phyloP scores from a whole-genome alignment of 1,139 yeast species.

The Pichia sp. region DNA sequence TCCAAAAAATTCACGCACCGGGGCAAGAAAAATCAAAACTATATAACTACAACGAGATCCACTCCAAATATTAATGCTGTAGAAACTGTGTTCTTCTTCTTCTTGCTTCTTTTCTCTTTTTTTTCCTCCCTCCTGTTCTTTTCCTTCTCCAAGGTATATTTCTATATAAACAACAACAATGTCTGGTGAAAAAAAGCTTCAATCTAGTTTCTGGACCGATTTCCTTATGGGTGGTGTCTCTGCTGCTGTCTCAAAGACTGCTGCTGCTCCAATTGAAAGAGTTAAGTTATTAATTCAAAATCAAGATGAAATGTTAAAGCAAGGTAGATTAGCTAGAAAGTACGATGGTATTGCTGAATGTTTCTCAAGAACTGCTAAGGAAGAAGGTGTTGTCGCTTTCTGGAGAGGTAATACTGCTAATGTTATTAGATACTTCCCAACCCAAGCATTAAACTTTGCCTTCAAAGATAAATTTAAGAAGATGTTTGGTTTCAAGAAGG shows the following conservation, averaged over 20 bases:
- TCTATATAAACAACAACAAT: slow-evolving; percentile 17
- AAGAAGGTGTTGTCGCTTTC: slow-evolving; percentile 65
- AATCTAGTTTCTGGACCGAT: slow-evolving; percentile 43
- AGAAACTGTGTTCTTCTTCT: neutral
- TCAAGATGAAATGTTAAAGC: slow-evolving; percentile 80
- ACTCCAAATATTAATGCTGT: neutral
- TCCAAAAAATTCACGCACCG: neutral
- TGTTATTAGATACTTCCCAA: slow-evolving; percentile 80
- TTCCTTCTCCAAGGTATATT: slow-evolving; percentile 8
- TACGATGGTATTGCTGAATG: slow-evolving; percentile 68
- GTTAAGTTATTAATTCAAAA: slow-evolving; percentile 75
- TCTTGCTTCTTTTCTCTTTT: neutral
- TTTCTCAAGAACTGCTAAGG: slow-evolving; percentile 66
- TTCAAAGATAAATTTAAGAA: slow-evolving; percentile 79
- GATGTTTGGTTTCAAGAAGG: slow-evolving; percentile 70
- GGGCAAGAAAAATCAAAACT: neutral
- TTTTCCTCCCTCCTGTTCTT: slow-evolving; percentile 1
- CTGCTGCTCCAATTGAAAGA: slow-evolving; percentile 82
- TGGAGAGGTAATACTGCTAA: slow-evolving; percentile 87
- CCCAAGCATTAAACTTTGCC: slow-evolving; percentile 79
- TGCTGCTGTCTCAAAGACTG: slow-evolving; percentile 80
- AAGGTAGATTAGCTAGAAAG: slow-evolving; percentile 62
- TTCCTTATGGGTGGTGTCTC: slow-evolving; percentile 79
- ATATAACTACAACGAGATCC: neutral
- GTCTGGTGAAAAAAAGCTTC: slow-evolving; percentile 23